Base-by-base conservation (phyloP, 179 eudicot genomes). In the Actinidia chinensis region DNA sequence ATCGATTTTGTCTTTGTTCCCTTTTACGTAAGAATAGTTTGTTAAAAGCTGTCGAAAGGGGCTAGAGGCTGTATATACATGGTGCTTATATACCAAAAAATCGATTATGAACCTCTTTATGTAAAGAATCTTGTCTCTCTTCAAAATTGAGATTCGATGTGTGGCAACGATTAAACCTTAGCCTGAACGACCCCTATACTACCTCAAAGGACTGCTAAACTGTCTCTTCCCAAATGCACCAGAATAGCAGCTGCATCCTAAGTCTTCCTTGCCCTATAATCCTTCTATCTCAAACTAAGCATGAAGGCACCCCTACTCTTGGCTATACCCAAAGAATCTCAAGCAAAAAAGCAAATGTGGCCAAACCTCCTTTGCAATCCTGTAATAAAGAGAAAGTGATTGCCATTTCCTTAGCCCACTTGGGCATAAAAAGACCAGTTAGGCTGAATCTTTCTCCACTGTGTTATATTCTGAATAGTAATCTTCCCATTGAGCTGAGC, bases 1-100 rank as follows among this genome's bases (percentile, higher is more conserved):
- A 50, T 84, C 76, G 7, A 15, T 77, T 78, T 80, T 75, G 60
- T 60, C 12, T 44, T 59, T 59, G 9, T 43, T 10, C 10, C 48
- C 63, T 44, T 25, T 11, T 48, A 25, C 72, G n/a, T 48, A 58
- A 43, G 25, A 18, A 14, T 23, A 56, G 13, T 51, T 60, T 61
- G 18, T 48, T 70, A 44, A 77, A 48, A 28, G 67, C 47, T 42
- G 40, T 8, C 23, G 47, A 67, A 76, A 64, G 25, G 11, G 71
- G 48, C 40, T 54, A 44, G 44, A 5, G 70, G 12, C 15, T 33
- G 23, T 15, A 55, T 33, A 65, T 43, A 8, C 58, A 64, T 47
- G 42, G 6, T 48, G 18, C 67, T 66, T 64, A 14, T 48, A 48
- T 48, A 50, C 25, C 8, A 65, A 65, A 65, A 5, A 18, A 23